Percentiles rank a stretch among this genome's conserved stretches.
phyloP scores from a whole-genome alignment of 2,329 filamentous ascomycete genomes.

The Colletotrichum lini region DNA sequence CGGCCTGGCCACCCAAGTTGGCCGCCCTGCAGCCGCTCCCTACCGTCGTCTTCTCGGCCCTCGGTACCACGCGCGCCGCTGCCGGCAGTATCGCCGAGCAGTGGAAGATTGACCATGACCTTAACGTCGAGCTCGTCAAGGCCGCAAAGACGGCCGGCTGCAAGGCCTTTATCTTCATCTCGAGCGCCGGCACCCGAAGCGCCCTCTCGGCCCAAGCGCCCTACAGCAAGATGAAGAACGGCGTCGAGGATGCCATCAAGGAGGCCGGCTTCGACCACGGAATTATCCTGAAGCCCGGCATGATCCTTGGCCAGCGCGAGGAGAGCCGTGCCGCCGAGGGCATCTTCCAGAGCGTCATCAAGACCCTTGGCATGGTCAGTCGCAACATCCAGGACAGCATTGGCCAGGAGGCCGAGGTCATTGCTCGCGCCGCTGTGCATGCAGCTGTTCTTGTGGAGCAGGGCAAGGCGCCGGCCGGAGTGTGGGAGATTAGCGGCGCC shows the following conservation, averaged over 20 bases:
- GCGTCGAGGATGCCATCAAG: constrained; percentile 85
- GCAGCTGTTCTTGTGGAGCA: constrained; percentile 71
- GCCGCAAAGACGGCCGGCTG: constrained; percentile 81
- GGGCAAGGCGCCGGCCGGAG: constrained; percentile 72
- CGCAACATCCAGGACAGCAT: constrained; percentile 73
- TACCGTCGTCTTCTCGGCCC: constrained; percentile 78
- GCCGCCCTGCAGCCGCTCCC: constrained; percentile 68
- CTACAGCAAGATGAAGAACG: constrained; percentile 83
- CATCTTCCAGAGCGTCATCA: constrained; percentile 68
- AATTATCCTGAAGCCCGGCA: constrained; percentile 80
- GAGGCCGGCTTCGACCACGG: constrained; percentile 82
- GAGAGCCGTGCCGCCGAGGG: constrained; percentile 72
- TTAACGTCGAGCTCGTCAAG: constrained; percentile 84
- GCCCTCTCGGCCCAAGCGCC: constrained; percentile 60
- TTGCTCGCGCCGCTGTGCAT: constrained; percentile 76
- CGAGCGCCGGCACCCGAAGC: constrained; percentile 65
- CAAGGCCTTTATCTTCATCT: constrained; percentile 84
- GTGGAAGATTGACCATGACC: constrained; percentile 88
- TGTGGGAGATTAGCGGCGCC: constrained; percentile 70
- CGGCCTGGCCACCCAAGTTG: constrained; percentile 77
- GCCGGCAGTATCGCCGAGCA: constrained; percentile 86
- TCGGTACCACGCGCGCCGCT: constrained; percentile 83
- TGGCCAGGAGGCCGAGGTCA: constrained; percentile 81
- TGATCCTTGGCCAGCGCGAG: constrained; percentile 81
- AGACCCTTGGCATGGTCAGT: constrained; percentile 67